These are phyloP conservation scores for Gamarada debralockiae DNA, from an alignment of 495 filamentous ascomycete genomes.

Conservation along the genomic window DNA sequence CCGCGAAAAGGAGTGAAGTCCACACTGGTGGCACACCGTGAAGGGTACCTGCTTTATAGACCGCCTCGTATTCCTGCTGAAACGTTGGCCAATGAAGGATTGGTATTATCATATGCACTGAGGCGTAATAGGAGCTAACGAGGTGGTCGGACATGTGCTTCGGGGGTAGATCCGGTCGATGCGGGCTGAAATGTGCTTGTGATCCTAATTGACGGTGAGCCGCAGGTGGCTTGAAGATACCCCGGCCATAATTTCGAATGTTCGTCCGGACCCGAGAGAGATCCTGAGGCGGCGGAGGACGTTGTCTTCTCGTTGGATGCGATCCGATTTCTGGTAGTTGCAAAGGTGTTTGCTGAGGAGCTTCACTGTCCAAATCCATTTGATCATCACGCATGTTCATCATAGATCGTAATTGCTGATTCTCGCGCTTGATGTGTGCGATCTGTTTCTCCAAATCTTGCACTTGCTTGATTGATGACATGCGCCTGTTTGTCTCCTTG, in stretches of 20 bases:
- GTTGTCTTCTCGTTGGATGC: conserved; percentile 56
- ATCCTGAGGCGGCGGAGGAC: conserved; percentile 60
- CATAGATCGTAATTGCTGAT: conserved; percentile 63
- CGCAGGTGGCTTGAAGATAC: conserved; percentile 78
- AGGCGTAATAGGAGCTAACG: conserved; percentile 69
- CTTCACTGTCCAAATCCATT: conserved; percentile 61
- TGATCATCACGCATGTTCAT: conserved; percentile 42
- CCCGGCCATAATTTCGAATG: conserved; percentile 68
- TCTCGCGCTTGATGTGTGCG: conserved; percentile 65
- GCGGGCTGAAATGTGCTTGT: conserved; percentile 46
- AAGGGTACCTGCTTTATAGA: conserved; percentile 67
- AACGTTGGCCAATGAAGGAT: conserved; percentile 91
- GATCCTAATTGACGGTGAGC: conserved; percentile 58
- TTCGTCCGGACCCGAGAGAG: conserved; percentile 68
- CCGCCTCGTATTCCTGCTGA: conserved; percentile 65
- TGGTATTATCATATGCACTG: conserved; percentile 75
- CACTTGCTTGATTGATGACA: conserved; percentile 99
- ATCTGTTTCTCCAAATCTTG: conserved; percentile 96
- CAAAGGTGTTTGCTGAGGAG: conserved; percentile 51
- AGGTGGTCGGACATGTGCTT: conserved; percentile 69
- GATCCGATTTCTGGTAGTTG: conserved; percentile 69
- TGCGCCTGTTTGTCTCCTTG: conserved; percentile 96
- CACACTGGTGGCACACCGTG: conserved; percentile 66
- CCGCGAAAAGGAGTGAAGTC: conserved; percentile 77
- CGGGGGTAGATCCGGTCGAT: conserved; percentile 64